Percentiles rank a stretch among this genome's conserved stretches.
Evolutionary conservation across 2,329 filamentous ascomycete species (phyloP).

Genomic region (Colletotrichum simmondsii): DNA sequence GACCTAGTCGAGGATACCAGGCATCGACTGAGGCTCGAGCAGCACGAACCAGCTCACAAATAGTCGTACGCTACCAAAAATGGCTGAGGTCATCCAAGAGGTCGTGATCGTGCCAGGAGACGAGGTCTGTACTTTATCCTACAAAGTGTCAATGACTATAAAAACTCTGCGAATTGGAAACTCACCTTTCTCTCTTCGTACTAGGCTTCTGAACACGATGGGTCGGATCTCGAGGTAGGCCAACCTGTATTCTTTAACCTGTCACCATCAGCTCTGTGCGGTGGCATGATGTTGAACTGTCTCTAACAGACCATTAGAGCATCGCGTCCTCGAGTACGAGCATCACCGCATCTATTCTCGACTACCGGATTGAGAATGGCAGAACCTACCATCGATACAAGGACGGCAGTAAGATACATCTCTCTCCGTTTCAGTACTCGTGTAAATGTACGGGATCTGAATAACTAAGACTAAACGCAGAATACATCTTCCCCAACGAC

Average conservation of each 20-base stretch:
- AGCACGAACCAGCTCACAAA: too few relatives aligned
- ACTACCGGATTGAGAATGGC: conserved; percentile 24
- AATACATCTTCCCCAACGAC: not conserved
- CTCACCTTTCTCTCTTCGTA: not conserved
- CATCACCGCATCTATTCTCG: conserved; percentile 43
- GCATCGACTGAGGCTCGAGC: not conserved
- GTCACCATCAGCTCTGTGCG: too few relatives aligned
- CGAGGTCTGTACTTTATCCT: not conserved
- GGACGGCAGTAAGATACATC: conserved; percentile 9
- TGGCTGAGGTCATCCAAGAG: not conserved
- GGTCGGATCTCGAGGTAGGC: not conserved
- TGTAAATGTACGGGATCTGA: not conserved
- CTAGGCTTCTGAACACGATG: not conserved
- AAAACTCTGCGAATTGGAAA: too few relatives aligned
- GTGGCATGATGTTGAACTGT: too few relatives aligned
- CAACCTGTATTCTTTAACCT: not conserved
- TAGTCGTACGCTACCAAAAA: not conserved
- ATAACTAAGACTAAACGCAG: not conserved
- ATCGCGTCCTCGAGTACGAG: conserved; percentile 40
- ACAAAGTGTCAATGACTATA: too few relatives aligned
- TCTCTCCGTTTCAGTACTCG: not conserved
- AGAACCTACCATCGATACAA: conserved; percentile 37
- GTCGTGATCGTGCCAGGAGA: not conserved
- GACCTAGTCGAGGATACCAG: not conserved
- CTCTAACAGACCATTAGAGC: not conserved